Percentiles rank a stretch among this genome's conserved stretches.
Conservation (phyloP, 805 yeast genomes). For the Wickerhamomyces rabaulensis region DNA sequence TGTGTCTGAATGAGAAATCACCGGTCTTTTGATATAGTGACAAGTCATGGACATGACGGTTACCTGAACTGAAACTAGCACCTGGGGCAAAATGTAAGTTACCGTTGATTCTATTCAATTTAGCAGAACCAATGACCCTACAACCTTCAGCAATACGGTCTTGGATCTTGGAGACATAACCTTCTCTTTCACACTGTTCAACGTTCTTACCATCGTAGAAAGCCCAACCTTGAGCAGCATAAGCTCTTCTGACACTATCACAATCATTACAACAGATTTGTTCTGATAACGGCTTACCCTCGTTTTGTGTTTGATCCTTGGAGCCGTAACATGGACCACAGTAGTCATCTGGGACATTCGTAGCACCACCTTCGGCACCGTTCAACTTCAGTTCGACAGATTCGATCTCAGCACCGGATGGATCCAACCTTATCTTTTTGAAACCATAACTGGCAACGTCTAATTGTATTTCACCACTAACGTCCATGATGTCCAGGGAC, state of each 20-base stretch:
- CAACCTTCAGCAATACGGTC: constrained; percentile 79
- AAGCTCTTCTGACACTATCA: constrained; percentile 74
- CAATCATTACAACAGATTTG: constrained; percentile 80
- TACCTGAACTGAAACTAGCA: constrained; percentile 52
- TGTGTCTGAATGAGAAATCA: constrained; percentile 71
- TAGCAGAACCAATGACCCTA: constrained; percentile 71
- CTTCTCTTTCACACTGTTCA: constrained; percentile 87
- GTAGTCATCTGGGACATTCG: constrained; percentile 35
- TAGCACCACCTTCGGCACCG: constrained; percentile 23
- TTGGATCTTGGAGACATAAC: constrained; percentile 63
- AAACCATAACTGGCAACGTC: constrained; percentile 71
- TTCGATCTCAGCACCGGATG: constrained; percentile 43
- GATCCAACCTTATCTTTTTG: constrained; percentile 57
- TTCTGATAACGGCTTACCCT: constrained; percentile 31
- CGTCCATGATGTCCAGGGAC: constrained; percentile 83
- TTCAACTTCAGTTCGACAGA: constrained; percentile 39
- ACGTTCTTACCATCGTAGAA: constrained; percentile 84
- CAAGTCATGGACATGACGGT: constrained; percentile 78
- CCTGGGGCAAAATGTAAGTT: constrained; percentile 97
- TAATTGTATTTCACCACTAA: constrained; percentile 76
- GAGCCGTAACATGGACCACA: constrained; percentile 96
- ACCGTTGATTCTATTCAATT: constrained; percentile 82
- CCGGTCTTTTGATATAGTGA: constrained; percentile 57
- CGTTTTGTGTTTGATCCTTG: constrained; percentile 48
- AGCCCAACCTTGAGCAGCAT: constrained; percentile 76